Evolutionary conservation across 345 rosid genomes (phyloP).

Genomic region (Kernera saxatilis): DNA sequence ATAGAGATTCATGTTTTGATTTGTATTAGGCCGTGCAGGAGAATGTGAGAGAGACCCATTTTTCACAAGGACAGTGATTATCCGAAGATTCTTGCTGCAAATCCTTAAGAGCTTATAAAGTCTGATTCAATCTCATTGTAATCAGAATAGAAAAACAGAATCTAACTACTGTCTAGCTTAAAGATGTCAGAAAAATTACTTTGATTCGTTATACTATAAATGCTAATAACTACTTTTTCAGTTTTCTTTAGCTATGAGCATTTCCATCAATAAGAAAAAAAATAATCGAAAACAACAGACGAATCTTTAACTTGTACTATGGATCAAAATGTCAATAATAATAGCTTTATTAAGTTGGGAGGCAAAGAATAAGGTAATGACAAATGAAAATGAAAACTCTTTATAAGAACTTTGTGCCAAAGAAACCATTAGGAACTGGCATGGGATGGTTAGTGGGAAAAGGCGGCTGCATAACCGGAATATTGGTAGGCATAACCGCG

Average conservation of each 20-base stretch:
- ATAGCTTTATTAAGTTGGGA: not conserved
- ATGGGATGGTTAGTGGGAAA: slow-evolving; percentile 30
- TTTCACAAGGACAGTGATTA: slow-evolving; percentile 22
- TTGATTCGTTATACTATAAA: not conserved
- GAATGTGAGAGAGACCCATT: slow-evolving; percentile 51
- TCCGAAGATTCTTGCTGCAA: slow-evolving; percentile 9
- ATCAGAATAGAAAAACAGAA: slow-evolving; percentile 26
- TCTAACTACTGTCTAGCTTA: slow-evolving; percentile 19
- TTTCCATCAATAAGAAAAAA: not conserved
- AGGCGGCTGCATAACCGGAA: slow-evolving; percentile 45
- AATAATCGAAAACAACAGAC: not conserved
- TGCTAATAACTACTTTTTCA: not conserved
- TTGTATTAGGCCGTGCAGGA: slow-evolving; percentile 79
- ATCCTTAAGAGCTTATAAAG: slow-evolving; percentile 3
- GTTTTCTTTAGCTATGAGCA: not conserved
- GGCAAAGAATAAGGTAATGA: slow-evolving; percentile 7
- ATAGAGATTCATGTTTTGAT: not conserved
- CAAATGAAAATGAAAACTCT: not conserved
- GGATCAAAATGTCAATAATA: slow-evolving; percentile 24
- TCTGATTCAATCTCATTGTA: slow-evolving; percentile 26
- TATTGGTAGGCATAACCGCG: slow-evolving; percentile 30
- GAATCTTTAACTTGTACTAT: not conserved
- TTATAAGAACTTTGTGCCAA: slow-evolving; percentile 42
- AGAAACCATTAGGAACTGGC: slow-evolving; percentile 38
- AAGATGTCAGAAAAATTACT: not conserved